Evolutionary conservation across 208 protist genomes (phyloP), one percentile per base, ranked within the genome.

Genomic region (Leishmania mexicana): DNA sequence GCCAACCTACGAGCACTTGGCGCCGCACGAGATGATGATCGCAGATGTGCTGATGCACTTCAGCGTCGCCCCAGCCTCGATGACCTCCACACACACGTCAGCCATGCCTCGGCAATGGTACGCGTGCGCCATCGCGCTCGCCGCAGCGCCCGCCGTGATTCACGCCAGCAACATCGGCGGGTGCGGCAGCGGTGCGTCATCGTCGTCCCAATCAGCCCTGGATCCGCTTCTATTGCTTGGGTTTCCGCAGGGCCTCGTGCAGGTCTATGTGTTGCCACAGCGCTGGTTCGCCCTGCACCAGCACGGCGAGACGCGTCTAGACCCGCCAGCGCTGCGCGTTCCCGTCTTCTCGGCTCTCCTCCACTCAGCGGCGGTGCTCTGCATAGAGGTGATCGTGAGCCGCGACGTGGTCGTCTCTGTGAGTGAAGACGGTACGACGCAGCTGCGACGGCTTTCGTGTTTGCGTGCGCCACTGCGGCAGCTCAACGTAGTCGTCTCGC

Each of bases 1-100:
- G 7, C 93, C 93, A 24, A 96, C 95, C 21, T 98, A 94, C 81
- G 89, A 93, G 73, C 92, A 98, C 83, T 85, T 98, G 35, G 85
- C 92, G 40, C 84, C 81, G 58, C 87, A 89, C 45, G 87, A 86
- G 42, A 51, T 76, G 10, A 84, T 83, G 28, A 77, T 87, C 31
- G 80, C 89, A 17, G 95, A 98, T 79, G 75, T 96, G 7, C 83
- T 97, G 51, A 82, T 87, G 73, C 74, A 85, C 17, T 97, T 97
- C 83, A 90, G 92, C 53, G 75, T 85, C 31, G 24, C 51, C 35
- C 49, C 45, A 42, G 53, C 60, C 17, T 2, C 76, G 17, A 72
- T 75, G 31, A 13, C 75, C n/a, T 24, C 65, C 24, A 45, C 47
- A 54, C 24, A 2, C 28, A 35, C 51, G 21, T 54, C 53, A 7